Evolutionary conservation across 495 filamentous ascomycete species (phyloP).

Genomic region (Tricharina praecox): DNA sequence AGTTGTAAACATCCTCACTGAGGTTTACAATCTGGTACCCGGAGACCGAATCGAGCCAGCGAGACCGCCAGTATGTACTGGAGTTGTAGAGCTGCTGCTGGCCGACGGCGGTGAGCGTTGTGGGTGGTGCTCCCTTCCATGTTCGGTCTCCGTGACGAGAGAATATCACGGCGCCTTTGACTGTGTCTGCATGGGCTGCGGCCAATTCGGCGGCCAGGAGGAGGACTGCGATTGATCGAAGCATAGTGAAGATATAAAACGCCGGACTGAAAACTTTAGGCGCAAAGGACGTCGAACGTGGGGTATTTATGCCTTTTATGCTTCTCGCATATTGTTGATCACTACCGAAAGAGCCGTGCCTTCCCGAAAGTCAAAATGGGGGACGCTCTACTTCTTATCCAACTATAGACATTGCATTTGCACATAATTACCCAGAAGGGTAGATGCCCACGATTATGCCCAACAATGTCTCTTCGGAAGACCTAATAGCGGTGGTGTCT

Average conservation of each 20-base stretch:
- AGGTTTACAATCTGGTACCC: constrained; percentile 27
- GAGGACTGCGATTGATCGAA: neutral
- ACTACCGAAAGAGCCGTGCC: neutral
- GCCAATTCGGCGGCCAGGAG: neutral
- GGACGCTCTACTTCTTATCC: neutral
- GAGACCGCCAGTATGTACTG: constrained; percentile 42
- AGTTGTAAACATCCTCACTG: neutral
- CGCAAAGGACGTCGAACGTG: neutral
- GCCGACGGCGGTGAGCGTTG: constrained; percentile 49
- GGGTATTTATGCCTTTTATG: neutral
- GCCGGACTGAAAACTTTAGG: neutral
- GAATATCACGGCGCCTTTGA: constrained; percentile 55
- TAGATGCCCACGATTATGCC: too few relatives aligned
- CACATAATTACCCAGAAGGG: too few relatives aligned
- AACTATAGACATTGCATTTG: too few relatives aligned
- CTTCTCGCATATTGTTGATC: neutral
- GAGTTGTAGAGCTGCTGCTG: constrained; percentile 46
- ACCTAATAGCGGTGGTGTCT: too few relatives aligned
- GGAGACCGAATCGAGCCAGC: constrained; percentile 37
- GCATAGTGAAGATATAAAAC: too few relatives aligned
- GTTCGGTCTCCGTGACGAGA: constrained; percentile 58
- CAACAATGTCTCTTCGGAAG: too few relatives aligned
- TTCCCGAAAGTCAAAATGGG: neutral
- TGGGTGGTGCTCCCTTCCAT: constrained; percentile 36
- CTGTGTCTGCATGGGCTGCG: constrained; percentile 31